These are phyloP conservation scores for Silene coronaria DNA, from an alignment of 179 eudicot species.

Conservation along the genomic window DNA sequence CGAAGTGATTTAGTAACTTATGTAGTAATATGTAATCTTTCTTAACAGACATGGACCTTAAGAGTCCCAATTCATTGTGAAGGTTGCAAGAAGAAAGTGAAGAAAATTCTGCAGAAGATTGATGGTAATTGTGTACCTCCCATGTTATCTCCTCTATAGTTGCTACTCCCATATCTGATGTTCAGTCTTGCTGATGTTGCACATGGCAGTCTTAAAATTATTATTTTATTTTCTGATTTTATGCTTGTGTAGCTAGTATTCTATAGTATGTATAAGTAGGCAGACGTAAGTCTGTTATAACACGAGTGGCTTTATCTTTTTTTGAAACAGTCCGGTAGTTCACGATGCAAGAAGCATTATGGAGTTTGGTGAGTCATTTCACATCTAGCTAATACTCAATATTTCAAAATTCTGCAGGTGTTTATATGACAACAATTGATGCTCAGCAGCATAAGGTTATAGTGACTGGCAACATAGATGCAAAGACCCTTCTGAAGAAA, in stretches of 20 bases:
- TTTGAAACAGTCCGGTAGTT: no score
- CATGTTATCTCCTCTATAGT: neutral
- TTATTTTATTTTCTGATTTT: no score
- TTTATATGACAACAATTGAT: constrained; percentile 32
- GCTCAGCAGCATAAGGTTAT: constrained; percentile 38
- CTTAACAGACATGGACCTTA: constrained; percentile 36
- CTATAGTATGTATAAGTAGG: no score
- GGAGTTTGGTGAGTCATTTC: neutral
- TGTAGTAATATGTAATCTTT: neutral
- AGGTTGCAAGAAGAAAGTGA: constrained; percentile 43
- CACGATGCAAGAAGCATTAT: no score
- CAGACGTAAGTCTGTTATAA: neutral
- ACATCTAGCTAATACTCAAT: neutral
- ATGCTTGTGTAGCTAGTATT: no score
- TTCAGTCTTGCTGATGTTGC: neutral
- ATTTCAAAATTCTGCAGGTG: constrained; percentile 27
- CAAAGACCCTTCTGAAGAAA: constrained; percentile 29
- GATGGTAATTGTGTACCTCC: constrained; percentile 26
- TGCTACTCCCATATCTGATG: neutral
- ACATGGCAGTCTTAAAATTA: neutral
- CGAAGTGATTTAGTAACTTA: neutral
- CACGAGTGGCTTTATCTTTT: no score
- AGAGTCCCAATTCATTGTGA: constrained; percentile 42
- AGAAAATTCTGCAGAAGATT: constrained; percentile 34
- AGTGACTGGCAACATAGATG: constrained; percentile 38